Evolutionary conservation across 1,139 yeast genomes (phyloP), one percentile per base, ranked within the genome.

Genomic region (Magnusiomyces paraingens): DNA sequence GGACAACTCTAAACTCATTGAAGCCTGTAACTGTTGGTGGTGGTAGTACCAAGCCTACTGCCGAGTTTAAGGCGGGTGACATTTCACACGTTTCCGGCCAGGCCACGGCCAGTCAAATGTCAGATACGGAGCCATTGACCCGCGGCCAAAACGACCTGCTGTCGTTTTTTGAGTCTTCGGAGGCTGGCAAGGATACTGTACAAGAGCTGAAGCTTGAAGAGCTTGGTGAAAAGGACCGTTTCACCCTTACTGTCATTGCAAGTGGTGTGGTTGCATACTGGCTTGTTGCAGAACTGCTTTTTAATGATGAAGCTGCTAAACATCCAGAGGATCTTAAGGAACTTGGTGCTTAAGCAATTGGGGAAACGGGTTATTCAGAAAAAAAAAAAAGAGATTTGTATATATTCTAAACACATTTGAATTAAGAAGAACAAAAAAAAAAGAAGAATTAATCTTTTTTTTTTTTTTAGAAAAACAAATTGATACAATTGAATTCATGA

Each of bases 191-290:
- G 26, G 56, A 50, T n/a, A 39, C 42, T n/a, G 57, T 55, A 1
- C 40, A 54, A 17, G 53, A 45, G 8, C 52, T 17, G 36, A 29
- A 46, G 17, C 39, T 49, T 1, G 54, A 55, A 29, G 57, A 60
- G 44, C 48, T 69, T 45, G 48, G 62, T 21, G 39, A 59, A 4
- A 60, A 62, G 32, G 73, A 70, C 57, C 65, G 65, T 59, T 51
- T 64, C 17, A 58, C 67, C 41, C 61, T 70, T 43, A 61, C 64
- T 21, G 64, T 62, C 10, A 59, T 70, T 44, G 67, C 64, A 1
- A 69, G 63, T 11, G 63, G 60, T 6, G 64, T 70, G 8, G 67
- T 65, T 8, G 70, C 66, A 6, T 69, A 73, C 72, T 70, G 72
- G 72, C 46, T 57, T 4, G 52, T 67, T 26, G 68, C 69, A 22